phyloP scores from a whole-genome alignment of 2,329 filamentous ascomycete genomes.

The Cercospora brassicicola region DNA sequence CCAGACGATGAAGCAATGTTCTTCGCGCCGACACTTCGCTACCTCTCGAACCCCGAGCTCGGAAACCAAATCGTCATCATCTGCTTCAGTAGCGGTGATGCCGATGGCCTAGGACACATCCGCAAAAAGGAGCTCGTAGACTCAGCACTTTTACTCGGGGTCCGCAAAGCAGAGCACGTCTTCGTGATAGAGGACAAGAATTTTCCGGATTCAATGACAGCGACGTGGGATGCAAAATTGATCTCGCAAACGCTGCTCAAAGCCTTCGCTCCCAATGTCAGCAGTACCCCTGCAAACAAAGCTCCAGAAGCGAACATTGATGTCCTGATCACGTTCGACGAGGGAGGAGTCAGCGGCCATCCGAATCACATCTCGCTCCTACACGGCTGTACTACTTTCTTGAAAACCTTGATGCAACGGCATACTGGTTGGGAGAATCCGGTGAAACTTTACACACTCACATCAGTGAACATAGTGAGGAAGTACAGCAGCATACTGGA shows the following conservation, averaged over 20 bases:
- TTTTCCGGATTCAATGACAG: conserved; percentile 88
- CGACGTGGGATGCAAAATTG: conserved; percentile 69
- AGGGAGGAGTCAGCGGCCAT: conserved; percentile 77
- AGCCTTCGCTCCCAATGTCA: conserved; percentile 70
- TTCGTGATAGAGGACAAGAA: conserved; percentile 77
- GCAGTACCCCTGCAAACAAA: conserved; percentile 43
- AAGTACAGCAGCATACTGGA: conserved; percentile 84
- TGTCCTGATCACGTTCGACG: conserved; percentile 86
- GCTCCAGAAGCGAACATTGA: conserved; percentile 65
- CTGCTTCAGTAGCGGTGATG: conserved; percentile 87
- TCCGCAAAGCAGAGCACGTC: conserved; percentile 74
- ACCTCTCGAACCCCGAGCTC: conserved; percentile 74
- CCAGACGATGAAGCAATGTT: conserved; percentile 99
- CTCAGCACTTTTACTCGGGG: conserved; percentile 73
- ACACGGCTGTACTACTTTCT: conserved; percentile 73
- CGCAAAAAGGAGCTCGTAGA: conserved; percentile 80
- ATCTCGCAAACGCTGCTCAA: conserved; percentile 69
- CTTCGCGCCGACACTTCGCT: conserved; percentile 84
- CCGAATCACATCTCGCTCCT: conserved; percentile 92
- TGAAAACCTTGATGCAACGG: conserved; percentile 63
- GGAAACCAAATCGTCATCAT: conserved; percentile 93
- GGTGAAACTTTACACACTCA: conserved; percentile 82
- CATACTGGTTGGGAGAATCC: conserved; percentile 67
- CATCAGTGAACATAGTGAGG: conserved; percentile 67
- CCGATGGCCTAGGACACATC: conserved; percentile 80